Conservation (phyloP, 2,329 filamentous ascomycete genomes). For the Pseudopyricularia cyperi region DNA sequence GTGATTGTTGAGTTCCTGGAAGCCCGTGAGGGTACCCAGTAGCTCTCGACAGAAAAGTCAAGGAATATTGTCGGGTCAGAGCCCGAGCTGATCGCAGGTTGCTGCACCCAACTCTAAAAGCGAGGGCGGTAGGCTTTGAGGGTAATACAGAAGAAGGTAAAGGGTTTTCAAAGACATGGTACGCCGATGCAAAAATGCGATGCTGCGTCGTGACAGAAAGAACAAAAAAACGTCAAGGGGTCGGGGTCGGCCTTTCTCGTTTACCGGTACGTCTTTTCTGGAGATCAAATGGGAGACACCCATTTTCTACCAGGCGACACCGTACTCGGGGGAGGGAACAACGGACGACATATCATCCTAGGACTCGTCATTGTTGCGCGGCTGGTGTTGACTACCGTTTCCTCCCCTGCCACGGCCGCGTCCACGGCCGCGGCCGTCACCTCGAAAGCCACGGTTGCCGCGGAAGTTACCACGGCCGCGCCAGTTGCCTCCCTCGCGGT, state of each 20-base stretch:
- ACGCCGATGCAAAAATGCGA: background rate
- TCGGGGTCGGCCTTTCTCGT: too few relatives aligned
- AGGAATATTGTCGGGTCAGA: background rate
- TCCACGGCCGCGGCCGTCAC: slow-evolving; percentile 29
- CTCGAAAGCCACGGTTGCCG: slow-evolving; percentile 37
- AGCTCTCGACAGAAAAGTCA: background rate
- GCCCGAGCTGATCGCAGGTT: background rate
- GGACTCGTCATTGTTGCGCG: slow-evolving; percentile 26
- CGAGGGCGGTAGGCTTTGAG: background rate
- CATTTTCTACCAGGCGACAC: background rate
- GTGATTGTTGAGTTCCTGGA: too few relatives aligned
- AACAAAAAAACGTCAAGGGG: background rate
- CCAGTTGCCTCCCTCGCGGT: slow-evolving; percentile 32
- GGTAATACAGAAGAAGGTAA: background rate
- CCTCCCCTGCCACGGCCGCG: slow-evolving; percentile 21
- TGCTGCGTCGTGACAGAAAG: background rate
- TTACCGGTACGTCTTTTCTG: too few relatives aligned
- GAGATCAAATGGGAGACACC: background rate
- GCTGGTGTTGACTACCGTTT: slow-evolving; percentile 15
- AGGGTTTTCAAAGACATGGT: background rate
- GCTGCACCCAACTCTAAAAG: background rate
- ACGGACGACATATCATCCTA: slow-evolving; percentile 10
- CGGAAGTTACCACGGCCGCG: slow-evolving; percentile 33
- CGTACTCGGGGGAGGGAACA: background rate
- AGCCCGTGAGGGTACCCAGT: background rate